phyloP scores from a whole-genome alignment of 2,329 filamentous ascomycete genomes.

The Emmonsia crescens region DNA sequence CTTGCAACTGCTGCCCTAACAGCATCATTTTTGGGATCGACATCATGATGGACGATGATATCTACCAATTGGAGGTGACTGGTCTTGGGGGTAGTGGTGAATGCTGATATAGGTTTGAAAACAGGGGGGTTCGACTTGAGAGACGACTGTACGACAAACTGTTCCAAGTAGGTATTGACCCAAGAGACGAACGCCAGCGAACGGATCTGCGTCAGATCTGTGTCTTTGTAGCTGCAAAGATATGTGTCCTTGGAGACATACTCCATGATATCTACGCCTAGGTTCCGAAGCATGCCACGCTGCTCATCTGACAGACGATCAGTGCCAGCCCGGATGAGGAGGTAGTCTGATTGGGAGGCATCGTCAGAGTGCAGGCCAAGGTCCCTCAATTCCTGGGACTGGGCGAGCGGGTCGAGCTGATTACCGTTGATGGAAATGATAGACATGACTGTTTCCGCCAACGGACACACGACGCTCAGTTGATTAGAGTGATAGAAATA shows the following conservation, averaged over 20 bases:
- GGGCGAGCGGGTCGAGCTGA: neutral
- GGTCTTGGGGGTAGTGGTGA: constrained; percentile 5
- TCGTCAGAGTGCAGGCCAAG: neutral
- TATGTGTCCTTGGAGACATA: neutral
- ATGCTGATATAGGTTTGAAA: constrained; percentile 5
- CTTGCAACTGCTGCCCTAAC: constrained; percentile 7
- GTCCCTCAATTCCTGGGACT: neutral
- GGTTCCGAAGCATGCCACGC: neutral
- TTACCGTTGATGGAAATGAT: neutral
- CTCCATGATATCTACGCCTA: neutral
- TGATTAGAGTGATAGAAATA: neutral
- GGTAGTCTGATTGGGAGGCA: constrained; percentile 1
- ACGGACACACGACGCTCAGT: neutral
- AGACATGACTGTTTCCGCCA: neutral
- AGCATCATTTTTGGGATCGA: constrained; percentile 7
- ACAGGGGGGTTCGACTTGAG: neutral
- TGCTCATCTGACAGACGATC: neutral
- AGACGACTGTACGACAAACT: neutral
- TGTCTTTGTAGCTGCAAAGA: constrained; percentile 1
- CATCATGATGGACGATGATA: constrained; percentile 11
- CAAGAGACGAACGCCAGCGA: neutral
- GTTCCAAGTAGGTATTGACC: neutral
- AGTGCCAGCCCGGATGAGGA: neutral
- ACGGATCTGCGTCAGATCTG: neutral
- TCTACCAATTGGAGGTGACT: constrained; percentile 7